Evolutionary conservation across 108 stramenopile genomes (phyloP).

Genomic region (Stephanodiscus triporus): DNA sequence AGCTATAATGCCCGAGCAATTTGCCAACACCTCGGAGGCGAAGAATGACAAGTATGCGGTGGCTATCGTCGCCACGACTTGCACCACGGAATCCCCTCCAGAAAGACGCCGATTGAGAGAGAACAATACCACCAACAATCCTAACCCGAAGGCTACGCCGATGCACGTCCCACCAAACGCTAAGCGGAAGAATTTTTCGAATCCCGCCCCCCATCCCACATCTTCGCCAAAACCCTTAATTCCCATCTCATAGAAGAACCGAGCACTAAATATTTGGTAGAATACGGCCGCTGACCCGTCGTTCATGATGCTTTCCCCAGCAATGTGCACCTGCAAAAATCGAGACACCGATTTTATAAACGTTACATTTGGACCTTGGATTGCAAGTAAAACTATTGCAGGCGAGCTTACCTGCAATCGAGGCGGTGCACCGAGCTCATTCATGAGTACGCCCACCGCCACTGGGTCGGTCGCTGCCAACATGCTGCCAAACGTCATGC

Average conservation of each 20-base stretch:
- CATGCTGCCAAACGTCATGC: slow-evolving; percentile 67
- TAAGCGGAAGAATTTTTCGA: slow-evolving; percentile 72
- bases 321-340: slow-evolving; percentile 67
- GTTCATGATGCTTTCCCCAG: slow-evolving; percentile 84
- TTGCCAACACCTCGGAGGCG: slow-evolving; percentile 62
- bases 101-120: slow-evolving; percentile 65
- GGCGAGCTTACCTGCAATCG: slow-evolving; percentile 20
- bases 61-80: slow-evolving; percentile 80
- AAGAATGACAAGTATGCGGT: slow-evolving; percentile 88
- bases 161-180: slow-evolving; percentile 75
- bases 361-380: too few relatives aligned
- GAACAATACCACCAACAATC: slow-evolving; percentile 45
- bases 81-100: slow-evolving; percentile 70
- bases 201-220: slow-evolving; percentile 37
- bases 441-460: slow-evolving; percentile 40
- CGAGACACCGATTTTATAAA: not conserved
- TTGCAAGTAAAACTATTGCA: not conserved
- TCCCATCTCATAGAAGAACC: slow-evolving; percentile 56
- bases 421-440: slow-evolving; percentile 70
- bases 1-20: slow-evolving; percentile 82
- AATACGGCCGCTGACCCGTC: slow-evolving; percentile 94
- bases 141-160: slow-evolving; percentile 74
- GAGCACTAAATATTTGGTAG: slow-evolving; percentile 75
- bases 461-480: slow-evolving; percentile 66
- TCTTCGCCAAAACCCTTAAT: slow-evolving; percentile 58